Percentiles rank a stretch among this genome's conserved stretches.
phyloP scores from a whole-genome alignment of 371 early-diverging fungal genomes.

The Rhizopus sp. region DNA sequence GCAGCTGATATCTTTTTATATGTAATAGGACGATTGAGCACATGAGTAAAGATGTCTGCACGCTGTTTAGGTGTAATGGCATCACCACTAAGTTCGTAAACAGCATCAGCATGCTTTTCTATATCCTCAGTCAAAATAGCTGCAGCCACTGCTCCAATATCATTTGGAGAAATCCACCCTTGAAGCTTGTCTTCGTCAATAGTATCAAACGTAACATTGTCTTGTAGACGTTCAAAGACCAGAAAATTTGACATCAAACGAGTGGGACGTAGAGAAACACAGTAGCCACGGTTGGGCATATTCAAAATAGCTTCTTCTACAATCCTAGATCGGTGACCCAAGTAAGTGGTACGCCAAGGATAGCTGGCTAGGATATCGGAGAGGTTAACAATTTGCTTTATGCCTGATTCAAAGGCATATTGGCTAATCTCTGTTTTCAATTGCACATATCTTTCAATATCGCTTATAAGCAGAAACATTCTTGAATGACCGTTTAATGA shows the following conservation, averaged over 20 bases:
- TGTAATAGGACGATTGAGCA: neutral
- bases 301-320: conserved; percentile 28
- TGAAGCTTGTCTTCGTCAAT: neutral
- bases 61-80: neutral
- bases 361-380: conserved; percentile 17
- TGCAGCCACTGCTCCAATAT: conserved; percentile 23
- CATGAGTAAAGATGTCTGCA: conserved; percentile 1
- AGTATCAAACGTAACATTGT: neutral
- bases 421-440: conserved; percentile 14
- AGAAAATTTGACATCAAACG: conserved; percentile 33
- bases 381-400: conserved; percentile 35
- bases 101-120: conserved; percentile 15
- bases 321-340: conserved; percentile 14
- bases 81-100: conserved; percentile 13
- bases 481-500: conserved; percentile 28
- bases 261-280: conserved; percentile 34
- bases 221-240: neutral
- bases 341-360: conserved; percentile 20
- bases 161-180: conserved; percentile 9
- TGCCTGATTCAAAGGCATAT: conserved; percentile 27
- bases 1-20: neutral
- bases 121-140: conserved; percentile 15
- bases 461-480: conserved; percentile 24
- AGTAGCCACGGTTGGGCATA: conserved; percentile 19
- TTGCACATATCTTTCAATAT: neutral